phyloP scores from a whole-genome alignment of 23 red algal species.

The Pyropia haitanensis region DNA sequence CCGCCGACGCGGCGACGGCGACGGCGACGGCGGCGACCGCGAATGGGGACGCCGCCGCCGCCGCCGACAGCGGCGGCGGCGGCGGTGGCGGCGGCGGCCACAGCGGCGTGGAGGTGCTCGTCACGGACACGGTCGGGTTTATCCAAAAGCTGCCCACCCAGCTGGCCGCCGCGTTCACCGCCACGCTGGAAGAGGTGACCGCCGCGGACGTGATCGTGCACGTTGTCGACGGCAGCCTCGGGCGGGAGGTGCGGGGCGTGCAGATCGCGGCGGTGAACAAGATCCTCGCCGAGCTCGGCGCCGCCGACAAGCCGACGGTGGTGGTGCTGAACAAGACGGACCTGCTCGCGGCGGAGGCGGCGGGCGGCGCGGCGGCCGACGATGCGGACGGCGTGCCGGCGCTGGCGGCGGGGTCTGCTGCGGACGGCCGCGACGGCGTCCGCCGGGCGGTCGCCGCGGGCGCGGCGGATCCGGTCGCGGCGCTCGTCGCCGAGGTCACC shows the following conservation, averaged over 20 bases:
- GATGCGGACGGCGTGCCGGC: neutral
- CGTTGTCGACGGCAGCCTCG: conserved; percentile 66
- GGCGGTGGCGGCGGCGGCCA: neutral
- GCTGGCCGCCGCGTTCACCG: conserved; percentile 87
- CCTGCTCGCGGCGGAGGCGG: conserved; percentile 21
- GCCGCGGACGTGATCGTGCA: conserved; percentile 90
- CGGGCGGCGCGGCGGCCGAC: neutral
- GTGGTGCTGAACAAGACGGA: conserved; percentile 85
- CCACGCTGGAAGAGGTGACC: conserved; percentile 88
- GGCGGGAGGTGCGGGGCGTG: conserved; percentile 14
- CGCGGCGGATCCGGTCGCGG: neutral
- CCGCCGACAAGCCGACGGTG: conserved; percentile 60
- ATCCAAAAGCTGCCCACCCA: conserved; percentile 95
- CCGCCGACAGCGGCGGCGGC: neutral
- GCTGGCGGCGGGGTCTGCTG: conserved; percentile 8
- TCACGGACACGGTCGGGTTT: conserved; percentile 90
- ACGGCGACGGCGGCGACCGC: neutral
- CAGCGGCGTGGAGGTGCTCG: conserved; percentile 1
- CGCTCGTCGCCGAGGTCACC: neutral
- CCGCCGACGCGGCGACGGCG: neutral
- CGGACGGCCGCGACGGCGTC: neutral
- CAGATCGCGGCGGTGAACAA: conserved; percentile 64
- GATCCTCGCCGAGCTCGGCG: conserved; percentile 64
- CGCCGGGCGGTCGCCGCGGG: neutral
- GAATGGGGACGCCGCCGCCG: neutral